Evolutionary conservation across 1,139 yeast species (phyloP), one percentile per base, ranked within the genome.

Genomic region (Candida sp.): DNA sequence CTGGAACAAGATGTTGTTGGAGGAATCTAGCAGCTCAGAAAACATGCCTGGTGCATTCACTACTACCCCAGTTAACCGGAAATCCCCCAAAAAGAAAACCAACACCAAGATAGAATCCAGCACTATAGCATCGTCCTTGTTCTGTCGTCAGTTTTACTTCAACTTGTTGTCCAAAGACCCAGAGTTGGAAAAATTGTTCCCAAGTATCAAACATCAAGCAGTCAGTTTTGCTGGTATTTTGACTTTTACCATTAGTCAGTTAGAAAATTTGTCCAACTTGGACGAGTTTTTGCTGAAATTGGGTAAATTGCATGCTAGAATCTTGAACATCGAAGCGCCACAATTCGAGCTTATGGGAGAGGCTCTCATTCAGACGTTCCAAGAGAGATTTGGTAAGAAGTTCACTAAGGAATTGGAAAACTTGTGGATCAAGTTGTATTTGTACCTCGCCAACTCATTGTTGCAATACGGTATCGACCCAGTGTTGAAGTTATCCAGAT

Each of bases 261-360:
- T 73, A 55, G 81, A 72, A 54, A 70, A 73, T 58, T 65, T 75
- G 56, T 49, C 65, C 23, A 60, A 58, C 34, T 72, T 89, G 59
- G 86, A 88, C 60, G 88, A 80, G 44, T 86, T 85, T 54, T 70
- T 90, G 47, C 75, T 74, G 47, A 80, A 81, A 46, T 70, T 90
- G 57, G 96, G 94, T 2, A 88, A 88, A 65, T 75, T 91, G 50
- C 96, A 90, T 65, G 74, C 91, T 3, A 73, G 96, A 55, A 85
- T 90, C 47, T 73, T 90, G 56, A 91, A 90, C 11, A 87, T 89
- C 46, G 92, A 87, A 57, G 84, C 90, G 0, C 78, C 80, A 7
- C 87, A 86, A 65, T 90, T 86, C 62, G 90, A 88, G 65, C 69
- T 86, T 44, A 87, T 90, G 87, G 96, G 96, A 1, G 84, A 84